Evolutionary conservation across 192 early-diverging fungal genomes (phyloP), one percentile per base, ranked within the genome.

Genomic region (Tieghemiomyces parasiticus): DNA sequence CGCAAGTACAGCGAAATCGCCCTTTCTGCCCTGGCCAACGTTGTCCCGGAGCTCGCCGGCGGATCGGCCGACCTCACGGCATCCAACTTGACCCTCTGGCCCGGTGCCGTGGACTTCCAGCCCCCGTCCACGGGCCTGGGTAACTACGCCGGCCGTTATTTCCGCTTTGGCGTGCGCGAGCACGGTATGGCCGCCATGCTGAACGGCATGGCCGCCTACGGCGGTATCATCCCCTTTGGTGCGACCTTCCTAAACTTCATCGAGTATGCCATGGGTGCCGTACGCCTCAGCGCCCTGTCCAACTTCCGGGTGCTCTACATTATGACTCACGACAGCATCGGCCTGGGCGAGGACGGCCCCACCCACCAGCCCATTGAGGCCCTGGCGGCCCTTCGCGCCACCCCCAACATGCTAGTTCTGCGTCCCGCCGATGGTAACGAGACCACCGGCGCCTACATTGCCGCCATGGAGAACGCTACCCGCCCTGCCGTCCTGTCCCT

Each of bases 291-390:
- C 52, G 91, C 95, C 8, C 76, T 99, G 52, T 85, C 89, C 56
- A 78, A 87, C 33, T 83, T 89, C 62, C 92, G 87, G 34, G 87
- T 97, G 60, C 67, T 99, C 61, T 97, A 95, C 78, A 85, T 99
- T 65, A 93, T 94, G 88, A 97, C 95, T 58, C 95, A 99, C 81
- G 95, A 99, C 76, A 97, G 93, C 38, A 93, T 99, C 60, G 95
- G 93, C 64, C 81, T 92, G 33, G 95, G 95, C 63, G 95, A 99
- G 70, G 95, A 99, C 75, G 95, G 95, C 4, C 95, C 93, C 32
- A 99, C 95, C 52, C 95, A 99, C 75, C 95, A 99, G 72, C 93
- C 95, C 16, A 87, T 96, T 45, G 95, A 99, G 71, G 95, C 93
- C 13, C 66, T 95, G 59, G 86, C 92, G 46, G 74, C 81, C 67